These are phyloP conservation scores for Stylonectria norvegica DNA, from an alignment of 2,329 filamentous ascomycete species.

Conservation along the genomic window DNA sequence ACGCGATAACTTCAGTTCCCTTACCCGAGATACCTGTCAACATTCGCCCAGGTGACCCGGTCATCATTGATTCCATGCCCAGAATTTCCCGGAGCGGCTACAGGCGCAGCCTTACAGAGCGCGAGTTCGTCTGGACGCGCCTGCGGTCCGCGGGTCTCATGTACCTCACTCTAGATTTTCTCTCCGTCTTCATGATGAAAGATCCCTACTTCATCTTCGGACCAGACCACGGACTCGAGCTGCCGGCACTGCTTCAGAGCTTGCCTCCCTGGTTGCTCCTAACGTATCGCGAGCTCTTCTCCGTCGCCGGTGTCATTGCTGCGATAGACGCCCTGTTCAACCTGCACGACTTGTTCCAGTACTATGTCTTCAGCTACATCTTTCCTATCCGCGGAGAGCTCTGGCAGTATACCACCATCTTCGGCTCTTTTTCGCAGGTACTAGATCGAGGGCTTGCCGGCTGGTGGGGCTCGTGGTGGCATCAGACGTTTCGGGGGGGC, in stretches of 20 bases:
- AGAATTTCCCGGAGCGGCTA: conserved; percentile 45
- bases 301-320: conserved; percentile 53
- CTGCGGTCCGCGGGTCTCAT: conserved; percentile 47
- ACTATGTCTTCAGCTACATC: conserved; percentile 45
- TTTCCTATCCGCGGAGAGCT: conserved; percentile 50
- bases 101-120: conserved; percentile 39
- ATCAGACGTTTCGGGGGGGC: conserved; percentile 78
- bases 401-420: conserved; percentile 53
- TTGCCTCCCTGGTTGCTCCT: conserved; percentile 46
- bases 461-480: conserved; percentile 86
- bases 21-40: conserved; percentile 39
- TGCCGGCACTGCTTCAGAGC: conserved; percentile 41
- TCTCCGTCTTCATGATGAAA: conserved; percentile 65
- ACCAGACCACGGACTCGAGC: conserved; percentile 32
- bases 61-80: conserved; percentile 42
- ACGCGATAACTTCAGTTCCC: conserved; percentile 49
- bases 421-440: conserved; percentile 54
- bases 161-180: conserved; percentile 67
- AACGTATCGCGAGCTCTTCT: conserved; percentile 55
- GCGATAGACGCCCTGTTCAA: conserved; percentile 61
- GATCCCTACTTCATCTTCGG: conserved; percentile 75
- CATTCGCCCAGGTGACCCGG: conserved; percentile 33
- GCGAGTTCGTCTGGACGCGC: conserved; percentile 44
- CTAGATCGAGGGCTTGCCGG: conserved; percentile 70
- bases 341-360: conserved; percentile 56